A percentile compares a stretch with the other conserved stretches of the same genome.
phyloP scores from a whole-genome alignment of 306 rosid species.

The Potentilla sterilis region DNA sequence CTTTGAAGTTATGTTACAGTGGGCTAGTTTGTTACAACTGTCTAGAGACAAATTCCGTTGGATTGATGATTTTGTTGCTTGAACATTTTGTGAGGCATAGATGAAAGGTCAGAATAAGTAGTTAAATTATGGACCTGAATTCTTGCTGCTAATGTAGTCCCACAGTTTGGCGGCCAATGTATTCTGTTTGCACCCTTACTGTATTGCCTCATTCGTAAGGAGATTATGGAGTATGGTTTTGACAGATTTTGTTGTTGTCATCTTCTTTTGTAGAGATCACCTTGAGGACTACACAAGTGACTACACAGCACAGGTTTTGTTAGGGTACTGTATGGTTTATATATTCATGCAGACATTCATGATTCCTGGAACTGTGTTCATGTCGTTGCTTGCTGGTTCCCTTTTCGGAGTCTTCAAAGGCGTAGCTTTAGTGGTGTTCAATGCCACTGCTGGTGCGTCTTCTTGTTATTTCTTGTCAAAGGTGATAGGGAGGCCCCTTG shows the following conservation, averaged over 20 bases:
- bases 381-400: constrained; percentile 98
- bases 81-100: neutral
- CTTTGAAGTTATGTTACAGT: neutral
- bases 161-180: neutral
- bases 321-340: constrained; percentile 91
- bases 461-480: constrained; percentile 89
- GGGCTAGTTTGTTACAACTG: neutral
- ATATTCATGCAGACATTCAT: constrained; percentile 99
- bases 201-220: neutral
- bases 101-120: neutral
- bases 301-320: constrained; percentile 95
- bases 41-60: neutral
- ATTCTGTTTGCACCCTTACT: neutral
- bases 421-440: constrained; percentile 83
- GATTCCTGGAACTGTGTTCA: constrained; percentile 99
- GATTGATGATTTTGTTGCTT: neutral
- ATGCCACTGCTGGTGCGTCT: constrained; percentile 96
- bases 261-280: constrained; percentile 61
- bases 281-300: constrained; percentile 97
- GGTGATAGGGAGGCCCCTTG: constrained; percentile 80
- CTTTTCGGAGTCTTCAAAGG: constrained; percentile 89
- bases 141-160: neutral
- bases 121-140: neutral
- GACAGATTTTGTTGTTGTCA: constrained; percentile 1
- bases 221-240: constrained; percentile 1